A percentile compares a stretch with the other conserved stretches of the same genome.
phyloP scores from a whole-genome alignment of 2,329 filamentous ascomycete species.

The Ampelomyces quisqualis region DNA sequence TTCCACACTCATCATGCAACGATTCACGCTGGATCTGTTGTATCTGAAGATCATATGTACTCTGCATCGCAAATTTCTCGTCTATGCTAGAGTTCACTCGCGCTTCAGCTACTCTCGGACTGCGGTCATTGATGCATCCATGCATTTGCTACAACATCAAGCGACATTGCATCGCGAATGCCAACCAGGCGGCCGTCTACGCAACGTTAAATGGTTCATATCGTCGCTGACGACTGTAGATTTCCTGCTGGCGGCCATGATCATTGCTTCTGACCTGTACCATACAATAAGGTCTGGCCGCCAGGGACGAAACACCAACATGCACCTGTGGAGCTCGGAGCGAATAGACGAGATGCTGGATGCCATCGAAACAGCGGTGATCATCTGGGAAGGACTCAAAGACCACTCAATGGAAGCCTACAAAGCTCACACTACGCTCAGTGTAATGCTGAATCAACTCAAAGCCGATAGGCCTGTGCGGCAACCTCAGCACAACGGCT shows the following conservation, averaged over 20 bases:
- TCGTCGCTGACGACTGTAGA: conserved; percentile 79
- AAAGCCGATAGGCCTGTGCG: conserved; percentile 50
- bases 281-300: conserved; percentile 57
- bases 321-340: conserved; percentile 50
- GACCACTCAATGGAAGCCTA: conserved; percentile 84
- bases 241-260: conserved; percentile 81
- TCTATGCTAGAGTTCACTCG: conserved; percentile 69
- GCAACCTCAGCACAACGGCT: conserved; percentile 30
- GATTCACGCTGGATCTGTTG: conserved; percentile 79
- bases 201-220: conserved; percentile 75
- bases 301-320: conserved; percentile 39
- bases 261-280: conserved; percentile 80
- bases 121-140: conserved; percentile 80
- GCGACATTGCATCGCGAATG: conserved; percentile 73
- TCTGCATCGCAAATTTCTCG: conserved; percentile 83
- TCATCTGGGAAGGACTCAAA: conserved; percentile 77
- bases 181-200: conserved; percentile 68
- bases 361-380: conserved; percentile 68
- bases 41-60: conserved; percentile 88
- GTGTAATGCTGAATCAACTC: conserved; percentile 80
- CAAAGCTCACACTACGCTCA: conserved; percentile 80
- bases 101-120: conserved; percentile 82
- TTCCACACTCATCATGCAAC: conserved; percentile 69
- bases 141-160: conserved; percentile 78
- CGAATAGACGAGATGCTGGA: conserved; percentile 71